Evolutionary conservation across 768 basidiomycete species (phyloP).

Genomic region (Leccinum pellstonianum): DNA sequence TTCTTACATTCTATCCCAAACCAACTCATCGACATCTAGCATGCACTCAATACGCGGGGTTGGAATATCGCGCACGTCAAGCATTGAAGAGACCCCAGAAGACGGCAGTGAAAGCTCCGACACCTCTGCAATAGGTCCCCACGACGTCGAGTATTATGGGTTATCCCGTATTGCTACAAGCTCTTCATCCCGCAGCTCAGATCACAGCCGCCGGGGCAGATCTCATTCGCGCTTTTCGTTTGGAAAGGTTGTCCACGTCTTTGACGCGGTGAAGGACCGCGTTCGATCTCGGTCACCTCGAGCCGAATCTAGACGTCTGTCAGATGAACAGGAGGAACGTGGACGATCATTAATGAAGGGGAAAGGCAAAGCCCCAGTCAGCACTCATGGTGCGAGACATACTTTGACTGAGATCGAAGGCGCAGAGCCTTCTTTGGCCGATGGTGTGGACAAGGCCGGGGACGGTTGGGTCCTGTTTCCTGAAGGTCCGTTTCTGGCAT

Average conservation of each 20-base stretch:
- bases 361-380: slow-evolving; percentile 30
- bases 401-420: slow-evolving; percentile 30
- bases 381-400: neutral
- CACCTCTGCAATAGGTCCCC: neutral
- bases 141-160: slow-evolving; percentile 13
- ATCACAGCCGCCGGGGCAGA: slow-evolving; percentile 32
- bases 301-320: slow-evolving; percentile 5
- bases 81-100: slow-evolving; percentile 41
- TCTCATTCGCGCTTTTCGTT: slow-evolving; percentile 53
- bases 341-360: slow-evolving; percentile 32
- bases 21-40: slow-evolving; percentile 12
- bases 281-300: slow-evolving; percentile 50
- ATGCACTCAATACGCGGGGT: slow-evolving; percentile 4
- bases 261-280: slow-evolving; percentile 43
- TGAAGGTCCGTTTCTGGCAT: slow-evolving; percentile 53
- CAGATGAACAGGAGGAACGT: slow-evolving; percentile 16
- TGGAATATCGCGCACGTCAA: slow-evolving; percentile 39
- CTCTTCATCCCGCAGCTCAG: slow-evolving; percentile 16
- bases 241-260: slow-evolving; percentile 47
- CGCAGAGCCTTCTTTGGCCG: slow-evolving; percentile 26
- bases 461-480: slow-evolving; percentile 85
- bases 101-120: slow-evolving; percentile 24
- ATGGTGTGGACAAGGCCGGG: slow-evolving; percentile 34
- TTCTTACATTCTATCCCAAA: slow-evolving; percentile 3
- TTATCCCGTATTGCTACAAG: slow-evolving; percentile 12